Evolutionary conservation across 2,329 filamentous ascomycete species (phyloP).

Genomic region (Endoconidiophora polonica): DNA sequence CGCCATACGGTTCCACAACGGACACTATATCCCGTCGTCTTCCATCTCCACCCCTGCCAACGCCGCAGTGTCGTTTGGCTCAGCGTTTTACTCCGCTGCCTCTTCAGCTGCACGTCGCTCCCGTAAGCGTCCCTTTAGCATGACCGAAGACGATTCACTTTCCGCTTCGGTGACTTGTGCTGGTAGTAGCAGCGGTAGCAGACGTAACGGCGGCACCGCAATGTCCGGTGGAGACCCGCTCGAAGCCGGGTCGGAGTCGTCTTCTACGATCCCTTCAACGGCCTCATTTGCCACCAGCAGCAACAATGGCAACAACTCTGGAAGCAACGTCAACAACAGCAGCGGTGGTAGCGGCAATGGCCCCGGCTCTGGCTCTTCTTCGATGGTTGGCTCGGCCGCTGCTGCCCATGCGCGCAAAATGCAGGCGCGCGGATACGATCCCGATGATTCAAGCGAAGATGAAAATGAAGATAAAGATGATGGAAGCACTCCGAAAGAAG

Average conservation of each 20-base stretch:
- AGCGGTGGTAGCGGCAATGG: slow-evolving; percentile 25
- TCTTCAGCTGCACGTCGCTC: slow-evolving; percentile 15
- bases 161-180: slow-evolving; percentile 26
- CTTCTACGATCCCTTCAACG: no score
- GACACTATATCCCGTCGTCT: slow-evolving; percentile 5
- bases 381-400: no score
- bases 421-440: not conserved
- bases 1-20: not conserved
- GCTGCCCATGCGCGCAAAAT: not conserved
- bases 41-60: slow-evolving; percentile 6
- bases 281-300: slow-evolving; percentile 20
- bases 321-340: no score
- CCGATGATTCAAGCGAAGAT: not conserved
- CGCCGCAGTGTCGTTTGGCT: no score
- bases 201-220: no score
- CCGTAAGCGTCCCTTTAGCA: slow-evolving; percentile 6
- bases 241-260: no score
- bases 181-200: no score
- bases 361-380: not conserved
- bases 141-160: slow-evolving; percentile 22
- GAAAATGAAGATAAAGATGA: not conserved
- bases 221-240: no score
- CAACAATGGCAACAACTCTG: slow-evolving; percentile 18
- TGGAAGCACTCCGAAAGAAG: no score
- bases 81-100: slow-evolving; percentile 8